These are phyloP conservation scores for Paecilomyces variotii DNA, from an alignment of 2,329 filamentous ascomycete species.

Conservation along the genomic window DNA sequence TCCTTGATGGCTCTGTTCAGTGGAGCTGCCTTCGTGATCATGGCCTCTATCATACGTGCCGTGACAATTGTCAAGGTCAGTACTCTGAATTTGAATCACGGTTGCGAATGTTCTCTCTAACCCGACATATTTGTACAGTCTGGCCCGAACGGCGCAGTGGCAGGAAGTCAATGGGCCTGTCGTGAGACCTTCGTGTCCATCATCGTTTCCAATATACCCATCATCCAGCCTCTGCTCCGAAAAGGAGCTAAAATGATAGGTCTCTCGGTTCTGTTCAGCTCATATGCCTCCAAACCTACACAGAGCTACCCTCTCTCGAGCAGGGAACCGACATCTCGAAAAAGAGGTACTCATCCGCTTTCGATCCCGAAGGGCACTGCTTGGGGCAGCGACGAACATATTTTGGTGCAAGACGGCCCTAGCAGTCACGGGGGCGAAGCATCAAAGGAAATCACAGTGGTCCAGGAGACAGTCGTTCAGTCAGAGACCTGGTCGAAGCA, in stretches of 20 bases:
- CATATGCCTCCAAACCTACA: conserved; percentile 10
- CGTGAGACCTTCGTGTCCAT: conserved; percentile 38
- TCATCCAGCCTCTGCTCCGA: conserved; percentile 28
- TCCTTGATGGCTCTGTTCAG: conserved; percentile 46
- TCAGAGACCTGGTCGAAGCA: background rate
- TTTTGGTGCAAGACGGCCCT: conserved; percentile 7
- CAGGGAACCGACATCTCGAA: conserved; percentile 5
- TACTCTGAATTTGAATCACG: background rate
- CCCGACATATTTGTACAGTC: conserved; percentile 9
- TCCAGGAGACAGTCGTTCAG: background rate
- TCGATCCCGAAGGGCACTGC: conserved; percentile 9
- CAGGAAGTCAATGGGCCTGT: conserved; percentile 34
- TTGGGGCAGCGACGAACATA: conserved; percentile 23
- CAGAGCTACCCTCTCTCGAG: conserved; percentile 15
- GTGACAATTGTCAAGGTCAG: conserved; percentile 37
- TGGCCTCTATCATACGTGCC: conserved; percentile 45
- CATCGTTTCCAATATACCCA: conserved; percentile 33
- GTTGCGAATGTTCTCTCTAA: background rate
- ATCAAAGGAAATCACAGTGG: background rate
- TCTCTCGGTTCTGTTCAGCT: conserved; percentile 19
- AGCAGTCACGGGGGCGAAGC: background rate
- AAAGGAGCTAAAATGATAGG: conserved; percentile 16
- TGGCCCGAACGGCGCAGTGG: conserved; percentile 24
- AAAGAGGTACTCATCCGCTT: conserved; percentile 2
- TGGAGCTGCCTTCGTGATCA: conserved; percentile 47